These are phyloP conservation scores for Erysimum cheiranthoides DNA, from an alignment of 345 rosid species.

Conservation along the genomic window DNA sequence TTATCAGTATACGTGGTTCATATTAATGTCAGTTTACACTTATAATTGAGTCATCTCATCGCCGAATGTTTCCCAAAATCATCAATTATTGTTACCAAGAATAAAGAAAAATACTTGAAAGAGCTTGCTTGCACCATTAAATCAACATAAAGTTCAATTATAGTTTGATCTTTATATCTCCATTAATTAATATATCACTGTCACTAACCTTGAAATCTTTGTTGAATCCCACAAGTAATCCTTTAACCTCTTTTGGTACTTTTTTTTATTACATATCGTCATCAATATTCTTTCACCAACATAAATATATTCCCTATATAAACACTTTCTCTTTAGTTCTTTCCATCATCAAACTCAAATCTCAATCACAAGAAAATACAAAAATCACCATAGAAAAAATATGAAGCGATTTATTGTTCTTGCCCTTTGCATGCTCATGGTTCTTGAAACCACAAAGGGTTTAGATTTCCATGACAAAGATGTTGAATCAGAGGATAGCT, in stretches of 20 bases:
- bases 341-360: conserved; percentile 14
- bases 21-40: conserved; percentile 3
- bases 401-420: conserved; percentile 47
- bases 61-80: neutral
- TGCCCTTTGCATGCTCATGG: conserved; percentile 51
- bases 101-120: neutral
- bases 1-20: conserved; percentile 1
- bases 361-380: conserved; percentile 31
- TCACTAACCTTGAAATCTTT: conserved; percentile 25
- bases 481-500: conserved; percentile 62
- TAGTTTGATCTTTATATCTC: conserved; percentile 14
- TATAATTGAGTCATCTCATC: conserved; percentile 19
- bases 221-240: conserved; percentile 40
- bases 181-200: conserved; percentile 8
- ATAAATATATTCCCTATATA: conserved; percentile 22
- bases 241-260: conserved; percentile 20
- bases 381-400: conserved; percentile 3
- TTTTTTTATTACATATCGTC: conserved; percentile 9
- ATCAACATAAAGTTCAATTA: conserved; percentile 11
- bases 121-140: conserved; percentile 26
- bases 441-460: conserved; percentile 53
- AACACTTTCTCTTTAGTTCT: conserved; percentile 2
- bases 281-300: conserved; percentile 27
- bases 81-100: conserved; percentile 25
- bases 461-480: conserved; percentile 77